Base-by-base conservation (phyloP, 2,329 filamentous ascomycete genomes). In the Cryphonectria japonica region DNA sequence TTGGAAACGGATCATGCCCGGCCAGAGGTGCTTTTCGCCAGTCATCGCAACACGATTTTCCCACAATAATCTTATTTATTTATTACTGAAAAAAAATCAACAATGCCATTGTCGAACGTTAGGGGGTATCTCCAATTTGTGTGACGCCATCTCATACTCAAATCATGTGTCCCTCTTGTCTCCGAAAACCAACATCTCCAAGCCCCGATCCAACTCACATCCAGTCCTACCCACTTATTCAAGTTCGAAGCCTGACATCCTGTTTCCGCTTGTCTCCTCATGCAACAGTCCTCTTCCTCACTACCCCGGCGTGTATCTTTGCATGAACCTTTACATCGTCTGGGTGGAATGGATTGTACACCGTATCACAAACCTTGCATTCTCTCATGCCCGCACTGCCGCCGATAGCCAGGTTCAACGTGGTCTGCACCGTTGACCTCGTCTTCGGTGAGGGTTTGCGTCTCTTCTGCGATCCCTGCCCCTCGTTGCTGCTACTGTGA, bases 321-420 rank as follows among this genome's bases (percentile, higher is more conserved):
- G 80, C 79, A 67, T 85, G 83, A 37, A 80, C 79, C 72, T 79
- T 81, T 26, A 79, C 79, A 71, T 85, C 83, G 67, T 82, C 79
- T 50, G 81, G 79, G 73, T 85, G 82, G 57, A 83, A 75, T 5
- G 82, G 82, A 67, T 85, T 85, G 73, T 84, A 85, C 60, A 85
- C 70, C 69, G 83, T 81, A 37, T 80, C 79, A 72, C 83, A 85
- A 39, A 81, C 80, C 43, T 78, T 80, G 73, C 83, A 85, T 69
- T 84, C 80, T 1, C 76, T 78, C 71, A 84, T 83, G 1, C 73
- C 79, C 66, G 22, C 75, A 66, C 14, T 78, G 74, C 60, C 77
- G n/a, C 77, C 75, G 39, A 79, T 70, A 0, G 82, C 78, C 6
- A 84, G 78, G 66, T 79, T 83, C 32, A 85, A 72, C 0, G 82